These are phyloP conservation scores for Nakazawaea wickerhamii DNA, from an alignment of 805 yeast genomes.

Conservation along the genomic window DNA sequence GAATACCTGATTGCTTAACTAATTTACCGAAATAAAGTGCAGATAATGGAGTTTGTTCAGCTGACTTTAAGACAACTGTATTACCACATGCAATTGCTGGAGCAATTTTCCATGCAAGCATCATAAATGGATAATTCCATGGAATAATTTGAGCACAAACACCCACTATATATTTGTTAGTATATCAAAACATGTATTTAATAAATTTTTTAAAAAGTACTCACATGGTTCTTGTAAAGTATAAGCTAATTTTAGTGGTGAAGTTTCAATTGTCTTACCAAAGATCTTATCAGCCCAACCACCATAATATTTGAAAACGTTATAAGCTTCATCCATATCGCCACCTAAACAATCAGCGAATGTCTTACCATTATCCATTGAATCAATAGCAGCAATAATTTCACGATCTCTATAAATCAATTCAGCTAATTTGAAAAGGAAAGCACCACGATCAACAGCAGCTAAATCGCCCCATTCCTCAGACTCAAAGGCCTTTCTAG, in stretches of 20 bases:
- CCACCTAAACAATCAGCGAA: conserved; percentile 36
- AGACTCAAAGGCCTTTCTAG: conserved; percentile 50
- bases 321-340: conserved; percentile 49
- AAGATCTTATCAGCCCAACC: conserved; percentile 75
- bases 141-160: conserved; percentile 49
- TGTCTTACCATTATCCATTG: conserved; percentile 56
- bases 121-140: conserved; percentile 46
- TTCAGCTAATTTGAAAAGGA: conserved; percentile 45
- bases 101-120: conserved; percentile 46
- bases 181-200: conserved; percentile 20
- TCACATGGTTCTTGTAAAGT: conserved; percentile 43
- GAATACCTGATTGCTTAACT: conserved; percentile 40
- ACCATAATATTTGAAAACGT: conserved; percentile 58
- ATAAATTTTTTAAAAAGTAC: conserved; percentile 39
- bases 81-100: conserved; percentile 44
- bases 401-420: conserved; percentile 46
- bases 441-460: conserved; percentile 49
- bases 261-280: conserved; percentile 58
- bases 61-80: conserved; percentile 41
- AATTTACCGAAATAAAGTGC: conserved; percentile 37
- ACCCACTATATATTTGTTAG: conserved; percentile 26
- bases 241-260: conserved; percentile 44
- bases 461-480: conserved; percentile 40
- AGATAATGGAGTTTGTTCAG: conserved; percentile 46
- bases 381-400: conserved; percentile 47